Evolutionary conservation across 768 basidiomycete genomes (phyloP).

Genomic region (Tephrocybe rancida): DNA sequence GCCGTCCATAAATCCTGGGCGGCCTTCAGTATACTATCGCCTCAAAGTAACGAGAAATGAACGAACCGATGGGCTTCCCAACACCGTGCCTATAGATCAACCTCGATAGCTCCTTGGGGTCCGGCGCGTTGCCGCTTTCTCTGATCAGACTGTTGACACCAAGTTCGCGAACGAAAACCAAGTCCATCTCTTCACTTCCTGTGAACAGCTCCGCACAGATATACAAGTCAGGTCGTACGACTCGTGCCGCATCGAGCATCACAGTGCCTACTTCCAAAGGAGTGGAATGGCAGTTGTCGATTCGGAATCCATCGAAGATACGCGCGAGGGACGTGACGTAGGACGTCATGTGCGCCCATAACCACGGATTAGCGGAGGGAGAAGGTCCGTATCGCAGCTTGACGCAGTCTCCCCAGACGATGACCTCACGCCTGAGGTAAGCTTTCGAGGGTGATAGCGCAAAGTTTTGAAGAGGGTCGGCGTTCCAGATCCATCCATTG

Average conservation of each 20-base stretch:
- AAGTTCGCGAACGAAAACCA: conserved; percentile 86
- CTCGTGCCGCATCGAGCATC: conserved; percentile 90
- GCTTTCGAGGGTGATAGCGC: conserved; percentile 91
- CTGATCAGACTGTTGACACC: conserved; percentile 94
- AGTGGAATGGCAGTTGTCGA: conserved; percentile 99
- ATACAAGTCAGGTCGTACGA: conserved; percentile 90
- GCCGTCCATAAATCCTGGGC: conserved; percentile 88
- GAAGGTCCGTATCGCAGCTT: conserved; percentile 91
- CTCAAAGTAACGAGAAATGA: background rate
- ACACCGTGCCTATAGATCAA: conserved; percentile 89
- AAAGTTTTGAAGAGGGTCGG: conserved; percentile 93
- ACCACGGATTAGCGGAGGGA: conserved; percentile 85
- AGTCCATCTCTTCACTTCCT: conserved; percentile 92
- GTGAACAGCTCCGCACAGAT: conserved; percentile 98
- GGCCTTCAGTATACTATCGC: background rate
- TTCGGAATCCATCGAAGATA: conserved; percentile 93
- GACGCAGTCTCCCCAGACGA: conserved; percentile 98
- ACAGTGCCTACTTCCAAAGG: conserved; percentile 95
- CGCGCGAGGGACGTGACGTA: conserved; percentile 83
- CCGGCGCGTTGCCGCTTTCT: conserved; percentile 91
- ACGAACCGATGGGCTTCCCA: conserved; percentile 87
- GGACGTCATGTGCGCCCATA: conserved; percentile 88
- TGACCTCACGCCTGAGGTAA: conserved; percentile 94
- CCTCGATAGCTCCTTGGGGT: conserved; percentile 89
- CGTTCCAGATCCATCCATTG: conserved; percentile 99